Conservation (phyloP, 148 eudicot genomes). For the Spergularia marina region DNA sequence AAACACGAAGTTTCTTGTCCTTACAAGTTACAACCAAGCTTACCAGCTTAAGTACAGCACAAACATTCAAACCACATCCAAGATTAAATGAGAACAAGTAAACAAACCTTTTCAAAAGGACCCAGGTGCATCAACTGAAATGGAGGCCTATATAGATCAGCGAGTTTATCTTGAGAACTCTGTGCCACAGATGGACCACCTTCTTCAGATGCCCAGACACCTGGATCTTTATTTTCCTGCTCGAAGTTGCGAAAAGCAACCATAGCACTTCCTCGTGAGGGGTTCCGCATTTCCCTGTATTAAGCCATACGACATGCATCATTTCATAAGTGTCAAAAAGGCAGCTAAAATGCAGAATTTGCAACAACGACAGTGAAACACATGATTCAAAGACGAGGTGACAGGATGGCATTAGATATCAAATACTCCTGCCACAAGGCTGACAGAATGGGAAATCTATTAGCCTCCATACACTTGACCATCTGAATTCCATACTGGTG, state of each 20-base stretch:
- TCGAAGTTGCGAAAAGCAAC: conserved; percentile 90
- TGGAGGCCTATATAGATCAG: conserved; percentile 89
- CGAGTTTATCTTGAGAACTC: conserved; percentile 76
- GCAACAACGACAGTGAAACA: not conserved
- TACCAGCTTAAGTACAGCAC: too few species aligned
- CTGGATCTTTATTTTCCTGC: conserved; percentile 73
- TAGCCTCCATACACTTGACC: conserved; percentile 1
- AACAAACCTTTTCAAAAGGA: conserved; percentile 74
- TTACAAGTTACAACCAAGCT: too few species aligned
- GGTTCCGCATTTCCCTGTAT: conserved; percentile 45
- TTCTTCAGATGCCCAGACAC: conserved; percentile 72
- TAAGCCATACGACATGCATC: conserved; percentile 18
- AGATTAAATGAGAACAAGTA: not conserved
- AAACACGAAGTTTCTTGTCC: too few species aligned
- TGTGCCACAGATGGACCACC: conserved; percentile 61
- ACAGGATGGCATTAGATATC: not conserved
- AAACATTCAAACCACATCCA: too few species aligned
- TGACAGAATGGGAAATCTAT: not conserved
- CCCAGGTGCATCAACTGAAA: conserved; percentile 82
- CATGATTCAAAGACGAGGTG: not conserved
- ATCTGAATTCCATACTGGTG: not conserved
- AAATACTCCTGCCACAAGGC: not conserved
- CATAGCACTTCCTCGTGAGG: conserved; percentile 52
- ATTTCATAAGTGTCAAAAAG: not conserved
- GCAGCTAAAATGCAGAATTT: not conserved